Base-by-base conservation (phyloP, 176 grass and related monocot genomes). In the Miscanthus lutarioriparius region DNA sequence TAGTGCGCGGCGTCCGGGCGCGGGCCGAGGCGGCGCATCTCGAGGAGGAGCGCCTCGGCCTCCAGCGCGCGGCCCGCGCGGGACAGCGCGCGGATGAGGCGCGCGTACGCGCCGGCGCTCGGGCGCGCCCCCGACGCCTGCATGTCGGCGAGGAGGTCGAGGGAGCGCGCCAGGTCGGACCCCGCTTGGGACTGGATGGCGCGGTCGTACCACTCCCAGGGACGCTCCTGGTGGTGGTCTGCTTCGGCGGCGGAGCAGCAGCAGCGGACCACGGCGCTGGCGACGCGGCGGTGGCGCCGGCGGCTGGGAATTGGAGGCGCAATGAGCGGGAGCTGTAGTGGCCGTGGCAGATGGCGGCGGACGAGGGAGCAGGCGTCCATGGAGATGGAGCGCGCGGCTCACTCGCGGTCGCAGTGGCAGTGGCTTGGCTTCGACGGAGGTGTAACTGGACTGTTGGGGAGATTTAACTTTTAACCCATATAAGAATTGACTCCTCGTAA, bases 31-130 rank as follows among this genome's bases (percentile, higher is more conserved):
- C 32, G 38, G 58, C 82, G 84, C 95, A 98, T 95, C 87, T 98
- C 92, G 37, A 79, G 82, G 65, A 98, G 86, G 13, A 98, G 87
- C 22, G 89, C 95, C 74, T 98, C 88, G 47, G 89, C 92, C 92
- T 95, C 92, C 10, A 95, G 84, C 30, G 77, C 66, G 67, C 92
- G 89, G 43, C 87, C 92, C 44, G 82, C 74, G 80, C 84, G 77
- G 41, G 81, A 76, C 5, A 97, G 92, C 26, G 75, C 81, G 14
- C 66, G 82, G 92, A 97, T 90, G 76, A 97, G 88, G 51, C 84
- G 49, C 62, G 87, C 84, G 91, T 98, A 93, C 44, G 89, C 82
- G 3, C 73, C 65, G 22, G 45, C 19, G 85, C 85, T 95, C 6
- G 91, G 89, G 30, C 77, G 86, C 88, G 85, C 38, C 59, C 89